Percentiles rank a stretch among this genome's conserved stretches.
Conservation (phyloP, 306 rosid species). For the Gynostemma pentaphyllum region DNA sequence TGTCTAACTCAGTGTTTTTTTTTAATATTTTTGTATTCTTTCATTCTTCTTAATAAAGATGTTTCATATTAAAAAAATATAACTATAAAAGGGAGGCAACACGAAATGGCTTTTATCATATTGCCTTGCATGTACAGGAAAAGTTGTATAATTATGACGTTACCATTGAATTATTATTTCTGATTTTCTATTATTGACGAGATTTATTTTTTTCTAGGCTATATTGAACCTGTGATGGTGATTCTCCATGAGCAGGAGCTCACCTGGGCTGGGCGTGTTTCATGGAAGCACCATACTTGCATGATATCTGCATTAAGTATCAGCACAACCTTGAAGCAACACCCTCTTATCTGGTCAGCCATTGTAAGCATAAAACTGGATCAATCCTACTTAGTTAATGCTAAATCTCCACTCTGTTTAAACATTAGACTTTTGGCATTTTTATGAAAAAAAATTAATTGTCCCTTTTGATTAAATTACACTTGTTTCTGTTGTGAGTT, state of each 20-base stretch:
- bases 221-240: slow-evolving; percentile 95
- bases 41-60: too few species aligned
- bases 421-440: neutral
- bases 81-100: too few species aligned
- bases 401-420: neutral
- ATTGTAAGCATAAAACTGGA: slow-evolving; percentile 43
- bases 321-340: slow-evolving; percentile 93
- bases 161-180: neutral
- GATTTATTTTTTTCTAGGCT: slow-evolving; percentile 39
- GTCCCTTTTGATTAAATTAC: neutral
- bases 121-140: too few species aligned
- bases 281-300: slow-evolving; percentile 97
- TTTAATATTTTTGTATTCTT: too few species aligned
- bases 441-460: neutral
- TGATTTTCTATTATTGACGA: slow-evolving; percentile 10
- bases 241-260: slow-evolving; percentile 85
- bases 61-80: too few species aligned
- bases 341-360: slow-evolving; percentile 98
- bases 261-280: slow-evolving; percentile 90
- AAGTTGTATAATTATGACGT: too few species aligned
- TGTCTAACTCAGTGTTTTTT: too few species aligned
- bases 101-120: too few species aligned
- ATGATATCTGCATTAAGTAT: slow-evolving; percentile 84
- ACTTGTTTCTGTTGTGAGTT: neutral
- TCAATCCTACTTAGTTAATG: neutral